Percentiles rank a stretch among this genome's conserved stretches.
These are phyloP conservation scores for Penicillium sp. DNA, from an alignment of 2,329 filamentous ascomycete species.

Conservation along the genomic window DNA sequence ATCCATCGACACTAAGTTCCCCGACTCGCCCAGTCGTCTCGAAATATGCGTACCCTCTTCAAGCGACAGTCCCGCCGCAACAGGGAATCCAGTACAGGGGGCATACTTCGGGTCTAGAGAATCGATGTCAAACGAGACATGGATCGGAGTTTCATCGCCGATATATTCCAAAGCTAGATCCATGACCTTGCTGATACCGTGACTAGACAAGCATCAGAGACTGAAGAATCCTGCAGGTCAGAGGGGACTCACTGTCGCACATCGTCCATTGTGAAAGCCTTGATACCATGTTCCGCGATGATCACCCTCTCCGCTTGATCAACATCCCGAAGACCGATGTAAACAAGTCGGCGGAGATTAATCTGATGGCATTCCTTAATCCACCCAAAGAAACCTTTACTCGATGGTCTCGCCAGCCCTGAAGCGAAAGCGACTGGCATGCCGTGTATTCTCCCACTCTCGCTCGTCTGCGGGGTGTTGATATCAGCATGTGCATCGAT, in stretches of 20 bases:
- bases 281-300: constrained; percentile 1
- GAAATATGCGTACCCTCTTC: background rate
- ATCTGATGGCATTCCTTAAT: constrained; percentile 2
- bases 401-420: background rate
- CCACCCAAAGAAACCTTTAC: constrained; percentile 6
- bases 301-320: constrained; percentile 1
- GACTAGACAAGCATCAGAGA: background rate
- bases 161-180: constrained; percentile 4
- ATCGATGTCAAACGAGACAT: constrained; percentile 7
- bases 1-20: constrained; percentile 1
- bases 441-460: constrained; percentile 6
- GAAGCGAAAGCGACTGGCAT: constrained; percentile 11
- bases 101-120: constrained; percentile 3
- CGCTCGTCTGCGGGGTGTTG: constrained; percentile 6
- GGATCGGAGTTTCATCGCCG: constrained; percentile 2
- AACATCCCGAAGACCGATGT: constrained; percentile 6
- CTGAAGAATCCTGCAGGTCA: background rate
- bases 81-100: constrained; percentile 7
- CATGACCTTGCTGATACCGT: constrained; percentile 5
- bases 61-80: background rate
- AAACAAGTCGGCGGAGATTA: constrained; percentile 1
- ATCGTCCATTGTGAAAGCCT: constrained; percentile 8
- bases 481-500: constrained; percentile 14
- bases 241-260: background rate
- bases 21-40: background rate